A percentile compares a stretch with the other conserved stretches of the same genome.
phyloP scores from a whole-genome alignment of 1,139 yeast species.

The Pichia sp. region DNA sequence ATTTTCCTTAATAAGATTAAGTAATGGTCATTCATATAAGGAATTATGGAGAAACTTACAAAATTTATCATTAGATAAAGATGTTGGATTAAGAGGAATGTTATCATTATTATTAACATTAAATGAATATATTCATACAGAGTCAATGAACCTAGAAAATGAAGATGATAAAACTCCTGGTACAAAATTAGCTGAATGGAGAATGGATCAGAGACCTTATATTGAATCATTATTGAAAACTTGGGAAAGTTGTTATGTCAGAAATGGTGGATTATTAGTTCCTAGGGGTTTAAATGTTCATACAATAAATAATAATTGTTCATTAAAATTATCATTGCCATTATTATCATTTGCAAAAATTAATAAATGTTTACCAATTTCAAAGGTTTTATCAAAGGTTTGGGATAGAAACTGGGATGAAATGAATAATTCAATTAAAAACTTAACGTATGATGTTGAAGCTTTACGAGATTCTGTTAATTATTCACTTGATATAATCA shows the following conservation, averaged over 20 bases:
- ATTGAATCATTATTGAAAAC: slow-evolving; percentile 48
- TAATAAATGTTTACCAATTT: slow-evolving; percentile 50
- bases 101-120: slow-evolving; percentile 63
- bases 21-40: slow-evolving; percentile 51
- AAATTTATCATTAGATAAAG: slow-evolving; percentile 36
- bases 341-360: slow-evolving; percentile 57
- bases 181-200: slow-evolving; percentile 47
- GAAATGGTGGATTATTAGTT: slow-evolving; percentile 53
- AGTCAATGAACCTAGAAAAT: slow-evolving; percentile 34
- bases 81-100: slow-evolving; percentile 50
- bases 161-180: slow-evolving; percentile 24
- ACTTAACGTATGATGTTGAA: slow-evolving; percentile 43
- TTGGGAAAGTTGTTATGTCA: slow-evolving; percentile 59
- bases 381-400: slow-evolving; percentile 50
- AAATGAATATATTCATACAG: slow-evolving; percentile 61
- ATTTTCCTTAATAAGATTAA: slow-evolving; percentile 45
- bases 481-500: slow-evolving; percentile 52
- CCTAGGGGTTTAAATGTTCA: slow-evolving; percentile 48
- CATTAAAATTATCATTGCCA: slow-evolving; percentile 59
- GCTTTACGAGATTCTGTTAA: slow-evolving; percentile 53
- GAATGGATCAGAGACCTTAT: slow-evolving; percentile 51
- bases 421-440: slow-evolving; percentile 49
- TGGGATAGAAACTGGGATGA: slow-evolving; percentile 59
- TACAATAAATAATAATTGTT: slow-evolving; percentile 45
- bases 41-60: slow-evolving; percentile 45